Evolutionary conservation across 345 rosid genomes (phyloP), one percentile per base, ranked within the genome.

Genomic region (Eucalyptus pumila): DNA sequence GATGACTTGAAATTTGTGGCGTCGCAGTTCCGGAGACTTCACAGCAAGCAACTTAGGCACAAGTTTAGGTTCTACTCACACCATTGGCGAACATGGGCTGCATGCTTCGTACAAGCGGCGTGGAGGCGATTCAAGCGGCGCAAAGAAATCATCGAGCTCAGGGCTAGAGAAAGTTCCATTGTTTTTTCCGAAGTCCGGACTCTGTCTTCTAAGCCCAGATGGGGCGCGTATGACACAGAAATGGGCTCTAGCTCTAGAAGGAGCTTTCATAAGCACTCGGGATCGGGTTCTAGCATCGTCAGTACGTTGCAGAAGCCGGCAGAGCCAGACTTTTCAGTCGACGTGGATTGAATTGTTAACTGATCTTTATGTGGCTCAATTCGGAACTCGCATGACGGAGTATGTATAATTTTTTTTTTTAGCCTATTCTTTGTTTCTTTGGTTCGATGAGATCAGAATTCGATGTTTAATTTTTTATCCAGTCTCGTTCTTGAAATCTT

Each of bases 21-120:
- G 14, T 89, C 91, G 30, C 93, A 92, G 56, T 90, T 92, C 60
- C n/a, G 89, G 89, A 88, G 88, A 87, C 90, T 92, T 48, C 92
- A 92, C 83, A 89, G 90, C 86, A 90, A 85, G 85, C 86, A 90
- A 76, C 69, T 92, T 4, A 88, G 90, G 58, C 90, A 92, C 88
- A 89, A 80, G 54, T 86, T 90, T 60, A 90, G 92, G 89, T 89
- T 89, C 88, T 87, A 89, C 80, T 90, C 93, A 21, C 91, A 88
- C 86, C 91, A 92, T 26, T 90, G 90, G 92, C 80, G 92, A n/a
- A 86, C 91, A 34, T 90, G 93, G 93, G 92, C 91, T 6, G 93
- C 91, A 23, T 86, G 93, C 50, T 92, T 90, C 80, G 72, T 92
- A 44, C 93, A 92, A 86, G 90, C 87, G 24, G 91, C 91, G 23